Evolutionary conservation across 768 basidiomycete species (phyloP).

Genomic region (Tephrocybe sp.): DNA sequence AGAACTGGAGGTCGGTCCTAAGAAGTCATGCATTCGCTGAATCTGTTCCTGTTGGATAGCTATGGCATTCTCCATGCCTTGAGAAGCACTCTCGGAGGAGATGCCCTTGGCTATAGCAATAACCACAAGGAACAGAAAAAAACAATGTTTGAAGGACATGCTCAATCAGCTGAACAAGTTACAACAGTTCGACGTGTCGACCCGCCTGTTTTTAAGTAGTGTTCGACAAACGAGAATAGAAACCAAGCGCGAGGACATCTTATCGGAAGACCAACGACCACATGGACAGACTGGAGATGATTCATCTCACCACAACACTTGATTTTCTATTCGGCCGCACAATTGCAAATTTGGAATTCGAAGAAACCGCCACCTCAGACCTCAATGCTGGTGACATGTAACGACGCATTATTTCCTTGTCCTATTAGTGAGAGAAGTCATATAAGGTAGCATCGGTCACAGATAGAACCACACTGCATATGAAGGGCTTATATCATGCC

Average conservation of each 20-base stretch:
- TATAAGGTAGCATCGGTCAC: no score
- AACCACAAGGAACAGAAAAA: slow-evolving; percentile 16
- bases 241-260: slow-evolving; percentile 5
- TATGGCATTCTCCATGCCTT: slow-evolving; percentile 42
- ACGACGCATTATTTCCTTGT: no score
- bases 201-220: neutral
- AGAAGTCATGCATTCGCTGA: slow-evolving; percentile 36
- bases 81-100: slow-evolving; percentile 29
- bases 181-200: no score
- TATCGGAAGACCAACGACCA: slow-evolving; percentile 8
- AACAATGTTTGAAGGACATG: slow-evolving; percentile 4
- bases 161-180: neutral
- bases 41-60: slow-evolving; percentile 47
- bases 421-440: no score
- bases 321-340: neutral
- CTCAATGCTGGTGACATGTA: no score
- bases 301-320: neutral
- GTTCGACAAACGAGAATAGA: slow-evolving; percentile 9
- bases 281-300: neutral
- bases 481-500: no score
- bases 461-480: no score
- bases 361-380: no score
- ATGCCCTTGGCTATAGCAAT: slow-evolving; percentile 18
- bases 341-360: no score
- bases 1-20: slow-evolving; percentile 28